phyloP scores from a whole-genome alignment of 768 basidiomycete genomes.

The Auriculariales sp. region DNA sequence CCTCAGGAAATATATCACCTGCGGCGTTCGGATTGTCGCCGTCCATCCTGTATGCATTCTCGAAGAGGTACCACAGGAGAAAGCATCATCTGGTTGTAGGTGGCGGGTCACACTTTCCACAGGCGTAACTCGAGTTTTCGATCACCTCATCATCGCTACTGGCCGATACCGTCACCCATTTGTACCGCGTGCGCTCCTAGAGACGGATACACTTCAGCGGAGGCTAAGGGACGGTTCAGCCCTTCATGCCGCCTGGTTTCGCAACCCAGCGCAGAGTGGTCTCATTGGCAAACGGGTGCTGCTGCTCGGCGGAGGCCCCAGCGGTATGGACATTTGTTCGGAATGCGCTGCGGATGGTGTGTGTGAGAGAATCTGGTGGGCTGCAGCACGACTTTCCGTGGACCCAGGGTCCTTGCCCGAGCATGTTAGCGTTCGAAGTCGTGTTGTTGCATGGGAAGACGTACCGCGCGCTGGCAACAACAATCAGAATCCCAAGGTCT shows the following conservation, averaged over 20 bases:
- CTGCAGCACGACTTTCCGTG: not conserved
- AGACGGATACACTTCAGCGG: constrained; percentile 33
- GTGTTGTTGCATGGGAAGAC: constrained; percentile 25
- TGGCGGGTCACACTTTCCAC: constrained; percentile 37
- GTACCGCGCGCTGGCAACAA: not conserved
- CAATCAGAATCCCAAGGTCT: too few relatives aligned
- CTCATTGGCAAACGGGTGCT: constrained; percentile 25
- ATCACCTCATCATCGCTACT: constrained; percentile 60
- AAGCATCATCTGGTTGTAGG: constrained; percentile 23
- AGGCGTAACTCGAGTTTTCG: constrained; percentile 26
- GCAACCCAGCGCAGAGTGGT: constrained; percentile 30
- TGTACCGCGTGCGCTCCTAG: constrained; percentile 35
- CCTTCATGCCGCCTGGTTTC: constrained; percentile 55
- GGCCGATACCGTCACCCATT: constrained; percentile 60
- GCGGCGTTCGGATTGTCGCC: constrained; percentile 39
- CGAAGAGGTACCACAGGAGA: too few relatives aligned
- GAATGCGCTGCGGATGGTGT: constrained; percentile 37
- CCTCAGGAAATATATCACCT: constrained; percentile 43
- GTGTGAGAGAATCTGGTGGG: constrained; percentile 5
- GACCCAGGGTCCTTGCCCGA: constrained; percentile 7
- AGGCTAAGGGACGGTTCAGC: constrained; percentile 44
- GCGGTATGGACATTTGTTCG: constrained; percentile 48
- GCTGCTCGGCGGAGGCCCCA: constrained; percentile 39
- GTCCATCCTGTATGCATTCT: constrained; percentile 8
- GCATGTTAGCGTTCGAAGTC: constrained; percentile 26